Evolutionary conservation across 257 asterid genomes (phyloP), one percentile per base, ranked within the genome.

Genomic region (Catharanthus roseus): DNA sequence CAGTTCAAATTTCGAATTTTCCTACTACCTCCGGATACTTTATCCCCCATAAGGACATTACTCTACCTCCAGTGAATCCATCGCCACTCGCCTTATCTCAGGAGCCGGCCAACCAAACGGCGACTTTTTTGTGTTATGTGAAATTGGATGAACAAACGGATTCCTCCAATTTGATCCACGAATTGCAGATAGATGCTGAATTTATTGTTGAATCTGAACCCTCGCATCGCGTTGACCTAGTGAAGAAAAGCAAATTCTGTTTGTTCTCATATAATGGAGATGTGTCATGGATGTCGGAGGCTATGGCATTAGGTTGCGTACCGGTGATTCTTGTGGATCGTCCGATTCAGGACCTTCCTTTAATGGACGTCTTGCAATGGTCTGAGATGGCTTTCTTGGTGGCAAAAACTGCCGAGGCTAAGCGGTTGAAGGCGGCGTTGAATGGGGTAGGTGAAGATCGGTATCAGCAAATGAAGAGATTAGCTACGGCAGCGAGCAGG

Each of bases 281-380:
- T 19, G 81, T 81, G 82, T 53, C 83, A 28, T 69, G 78, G 84
- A 54, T 93, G 70, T 83, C 53, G 64, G 96, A 75, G 70, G 92
- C 93, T 53, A 84, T 91, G 96, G 83, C 82, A 1, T 23, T 21
- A 24, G 99, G 96, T 8, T 93, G 99, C 54, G 97, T 93, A 67
- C 96, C 97, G 49, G 96, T 85, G 71, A 77, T 93, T 83, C 75
- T 91, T 21, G 95, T 91, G 79, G 91, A 86, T 77, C 88, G 86
- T 65, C 85, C 97, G 83, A 76, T 88, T 45, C 97, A 91, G 88
- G 99, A 93, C 74, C 33, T 93, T 71, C 99, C 97, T 28, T 70
- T 91, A 75, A 89, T 85, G 89, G 96, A 91, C 72, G 80, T 91
- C 0, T 44, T 93, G 80, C 77, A 81, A 41, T 93, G 97, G 97